Conservation (phyloP, 1,284 basidiomycete genomes). For the Sanghuangporus baumii region DNA sequence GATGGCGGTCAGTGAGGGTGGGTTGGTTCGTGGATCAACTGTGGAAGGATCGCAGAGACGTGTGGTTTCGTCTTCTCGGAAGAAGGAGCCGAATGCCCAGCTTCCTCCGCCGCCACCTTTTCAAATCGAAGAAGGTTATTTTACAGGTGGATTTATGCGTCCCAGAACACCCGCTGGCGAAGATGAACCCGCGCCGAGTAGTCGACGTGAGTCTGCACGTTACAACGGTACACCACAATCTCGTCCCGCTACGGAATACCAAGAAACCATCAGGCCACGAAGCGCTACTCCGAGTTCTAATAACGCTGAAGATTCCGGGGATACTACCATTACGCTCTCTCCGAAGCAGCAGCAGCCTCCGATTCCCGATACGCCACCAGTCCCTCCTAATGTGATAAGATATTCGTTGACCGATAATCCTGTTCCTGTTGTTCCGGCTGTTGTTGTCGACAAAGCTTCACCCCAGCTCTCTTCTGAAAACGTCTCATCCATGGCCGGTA, state of each 20-base stretch:
- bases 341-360: constrained; percentile 29
- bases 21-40: constrained; percentile 3
- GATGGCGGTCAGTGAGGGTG: background rate
- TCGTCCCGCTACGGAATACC: constrained; percentile 1
- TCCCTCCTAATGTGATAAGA: constrained; percentile 60
- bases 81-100: constrained; percentile 1
- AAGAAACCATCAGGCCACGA: constrained; percentile 15
- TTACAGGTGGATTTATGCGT: constrained; percentile 29
- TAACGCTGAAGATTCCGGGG: constrained; percentile 22
- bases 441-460: constrained; percentile 52
- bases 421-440: constrained; percentile 28
- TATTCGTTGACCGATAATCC: constrained; percentile 74
- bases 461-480: constrained; percentile 18
- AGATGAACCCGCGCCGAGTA: background rate
- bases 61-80: constrained; percentile 10
- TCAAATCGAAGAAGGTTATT: constrained; percentile 26
- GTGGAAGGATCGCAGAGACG: constrained; percentile 7
- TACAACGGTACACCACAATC: constrained; percentile 2
- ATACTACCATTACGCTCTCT: constrained; percentile 26
- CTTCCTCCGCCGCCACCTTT: constrained; percentile 35
- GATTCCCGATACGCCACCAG: constrained; percentile 26
- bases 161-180: constrained; percentile 14
- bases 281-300: constrained; percentile 21
- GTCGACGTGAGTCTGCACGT: constrained; percentile 7
- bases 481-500: constrained; percentile 9